Evolutionary conservation across 2,329 filamentous ascomycete species (phyloP).

Genomic region (Fusarium buxicola): DNA sequence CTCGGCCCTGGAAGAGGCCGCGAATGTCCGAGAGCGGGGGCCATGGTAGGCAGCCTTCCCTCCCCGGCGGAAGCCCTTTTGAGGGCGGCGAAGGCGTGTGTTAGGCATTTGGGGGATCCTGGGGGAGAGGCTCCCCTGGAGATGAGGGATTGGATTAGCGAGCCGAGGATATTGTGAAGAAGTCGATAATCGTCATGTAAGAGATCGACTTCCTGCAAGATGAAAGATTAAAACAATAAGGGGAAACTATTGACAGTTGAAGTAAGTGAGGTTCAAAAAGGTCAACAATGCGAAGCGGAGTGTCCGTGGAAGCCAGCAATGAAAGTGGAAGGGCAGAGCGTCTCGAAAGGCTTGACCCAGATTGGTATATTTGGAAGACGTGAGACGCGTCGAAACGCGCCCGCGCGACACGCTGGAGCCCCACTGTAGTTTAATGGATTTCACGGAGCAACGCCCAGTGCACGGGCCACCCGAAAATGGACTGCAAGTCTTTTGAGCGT

Average conservation of each 20-base stretch:
- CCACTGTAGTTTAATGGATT: conserved; percentile 51
- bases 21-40: conserved; percentile 78
- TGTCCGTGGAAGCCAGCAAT: conserved; percentile 39
- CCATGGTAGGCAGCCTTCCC: conserved; percentile 79
- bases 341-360: conserved; percentile 42
- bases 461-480: conserved; percentile 37
- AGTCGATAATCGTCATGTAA: conserved; percentile 32
- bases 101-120: conserved; percentile 64
- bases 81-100: conserved; percentile 68
- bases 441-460: conserved; percentile 28
- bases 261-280: conserved; percentile 27
- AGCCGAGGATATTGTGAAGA: conserved; percentile 25
- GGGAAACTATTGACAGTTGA: conserved; percentile 17
- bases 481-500: conserved; percentile 40
- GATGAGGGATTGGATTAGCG: conserved; percentile 37
- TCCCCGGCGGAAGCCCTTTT: conserved; percentile 76
- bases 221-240: conserved; percentile 1
- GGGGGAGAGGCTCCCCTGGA: conserved; percentile 26
- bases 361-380: conserved; percentile 41
- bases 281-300: conserved; percentile 39
- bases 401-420: conserved; percentile 44
- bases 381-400: conserved; percentile 51
- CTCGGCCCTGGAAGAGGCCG: conserved; percentile 82
- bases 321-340: conserved; percentile 29
- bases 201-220: conserved; percentile 2